These are phyloP conservation scores for Candida anglica DNA, from an alignment of 805 yeast genomes.

Conservation along the genomic window DNA sequence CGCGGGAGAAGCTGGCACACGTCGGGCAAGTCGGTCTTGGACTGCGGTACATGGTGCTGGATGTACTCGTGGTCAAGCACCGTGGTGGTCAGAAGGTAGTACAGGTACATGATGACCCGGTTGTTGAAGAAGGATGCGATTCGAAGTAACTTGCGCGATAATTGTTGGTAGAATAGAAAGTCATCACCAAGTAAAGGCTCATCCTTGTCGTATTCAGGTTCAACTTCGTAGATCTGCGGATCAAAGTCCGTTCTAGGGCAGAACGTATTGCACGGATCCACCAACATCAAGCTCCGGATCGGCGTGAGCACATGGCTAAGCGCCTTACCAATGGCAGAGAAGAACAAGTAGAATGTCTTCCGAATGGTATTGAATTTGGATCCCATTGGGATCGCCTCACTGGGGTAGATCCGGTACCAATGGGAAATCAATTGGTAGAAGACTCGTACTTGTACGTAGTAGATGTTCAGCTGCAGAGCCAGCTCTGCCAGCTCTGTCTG, in stretches of 20 bases:
- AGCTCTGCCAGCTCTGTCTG: no score
- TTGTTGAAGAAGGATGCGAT: conserved; percentile 30
- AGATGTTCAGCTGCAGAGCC: no score
- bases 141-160: conserved; percentile 24
- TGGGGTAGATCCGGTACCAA: conserved; percentile 34
- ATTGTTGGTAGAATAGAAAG: conserved; percentile 13
- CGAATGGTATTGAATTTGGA: conserved; percentile 23
- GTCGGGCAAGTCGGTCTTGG: conserved; percentile 8
- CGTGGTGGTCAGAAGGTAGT: conserved; percentile 15
- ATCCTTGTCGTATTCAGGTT: conserved; percentile 4
- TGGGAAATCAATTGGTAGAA: conserved; percentile 29
- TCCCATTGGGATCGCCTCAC: conserved; percentile 26
- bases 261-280: conserved; percentile 32
- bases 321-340: conserved; percentile 30
- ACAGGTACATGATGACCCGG: conserved; percentile 24
- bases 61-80: conserved; percentile 20
- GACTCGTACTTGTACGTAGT: conserved; percentile 24
- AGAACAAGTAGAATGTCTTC: conserved; percentile 31
- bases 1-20: conserved; percentile 15
- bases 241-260: conserved; percentile 28
- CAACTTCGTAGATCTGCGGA: conserved; percentile 14
- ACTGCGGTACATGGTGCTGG: conserved; percentile 5
- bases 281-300: conserved; percentile 27
- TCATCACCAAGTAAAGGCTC: conserved; percentile 12
- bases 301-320: conserved; percentile 30